Conservation (phyloP, 169 alveolate genomes). For the Miamiensis avidus region DNA sequence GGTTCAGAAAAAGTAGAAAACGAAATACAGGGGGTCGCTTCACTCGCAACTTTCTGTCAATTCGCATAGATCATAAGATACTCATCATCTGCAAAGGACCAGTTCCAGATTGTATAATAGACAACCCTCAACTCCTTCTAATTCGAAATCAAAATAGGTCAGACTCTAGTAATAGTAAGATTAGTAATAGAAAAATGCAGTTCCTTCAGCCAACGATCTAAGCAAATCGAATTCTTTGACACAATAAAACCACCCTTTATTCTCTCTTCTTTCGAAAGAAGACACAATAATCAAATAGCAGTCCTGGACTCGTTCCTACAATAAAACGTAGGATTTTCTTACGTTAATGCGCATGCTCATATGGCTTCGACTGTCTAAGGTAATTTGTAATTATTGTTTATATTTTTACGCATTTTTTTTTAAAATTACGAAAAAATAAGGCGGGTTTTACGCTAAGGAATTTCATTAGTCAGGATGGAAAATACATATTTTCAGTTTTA, state of each 20-base stretch:
- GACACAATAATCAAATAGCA: no score
- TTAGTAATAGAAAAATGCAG: no score
- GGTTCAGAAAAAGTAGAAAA: not conserved
- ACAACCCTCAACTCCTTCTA: no score
- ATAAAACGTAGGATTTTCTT: not conserved
- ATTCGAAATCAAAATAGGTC: no score
- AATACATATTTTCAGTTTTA: not conserved
- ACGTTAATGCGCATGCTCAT: not conserved
- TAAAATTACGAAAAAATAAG: not conserved
- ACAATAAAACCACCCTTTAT: no score
- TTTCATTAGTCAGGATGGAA: not conserved
- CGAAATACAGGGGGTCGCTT: not conserved
- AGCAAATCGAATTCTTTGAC: no score
- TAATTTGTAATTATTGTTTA: no score
- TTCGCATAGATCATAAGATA: not conserved
- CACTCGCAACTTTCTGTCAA: not conserved
- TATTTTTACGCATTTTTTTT: not conserved
- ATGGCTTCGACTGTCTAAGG: no score
- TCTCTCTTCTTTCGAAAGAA: not conserved
- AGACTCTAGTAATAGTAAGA: no score
- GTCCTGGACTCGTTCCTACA: no score
- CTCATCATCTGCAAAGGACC: not conserved
- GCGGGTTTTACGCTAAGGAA: not conserved
- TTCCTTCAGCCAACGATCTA: no score
- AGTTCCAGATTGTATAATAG: no score